Evolutionary conservation across 1,139 yeast species (phyloP), one percentile per base, ranked within the genome.

Genomic region (Magnusiomyces tetraspermus): DNA sequence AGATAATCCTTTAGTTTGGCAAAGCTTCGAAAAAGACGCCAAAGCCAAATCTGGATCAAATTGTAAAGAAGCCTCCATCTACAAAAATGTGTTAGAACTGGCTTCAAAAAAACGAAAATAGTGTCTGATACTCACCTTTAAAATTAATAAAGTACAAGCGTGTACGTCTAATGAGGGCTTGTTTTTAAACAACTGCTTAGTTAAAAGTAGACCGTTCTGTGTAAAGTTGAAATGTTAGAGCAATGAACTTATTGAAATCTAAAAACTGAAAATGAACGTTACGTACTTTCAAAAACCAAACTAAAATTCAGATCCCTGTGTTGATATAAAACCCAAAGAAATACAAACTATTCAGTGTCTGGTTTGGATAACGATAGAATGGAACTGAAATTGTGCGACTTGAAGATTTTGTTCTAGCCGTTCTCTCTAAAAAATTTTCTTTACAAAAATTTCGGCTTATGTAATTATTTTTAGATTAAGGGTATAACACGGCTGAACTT

Each of bases 51-150:
- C 30, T 24, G 49, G 42, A 22, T 46, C 49, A 37, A 46, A 46
- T 23, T 17, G 23, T 10, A 46, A 24, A 19, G 49, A 43, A 19
- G 42, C 41, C 40, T 46, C 49, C 49, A 46, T 46, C 49, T 46
- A 36, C 19, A 13, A 10, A 10, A 5, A n/a, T 6, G 15, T 5
- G 40, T 36, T 36, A 36, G 19, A 13, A 8, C 5, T 10, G 6
- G 40, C 15, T 13, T 5, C 8, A n/a, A 36, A 10, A 5, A 13
- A 6, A 10, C 19, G 15, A 36, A 36, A 36, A n/a, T 36, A 10
- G 19, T n/a, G 6, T 13, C 8, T 36, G 17, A 10, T n/a, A 36
- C 40, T 10, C 15, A 36, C 40, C 19, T 36, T 36, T 36, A 10
- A 8, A 36, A 13, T 10, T 8, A 36, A 36, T 36, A 10, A 28